phyloP scores from a whole-genome alignment of 2,329 filamentous ascomycete genomes.

The Aureobasidium namibiae region DNA sequence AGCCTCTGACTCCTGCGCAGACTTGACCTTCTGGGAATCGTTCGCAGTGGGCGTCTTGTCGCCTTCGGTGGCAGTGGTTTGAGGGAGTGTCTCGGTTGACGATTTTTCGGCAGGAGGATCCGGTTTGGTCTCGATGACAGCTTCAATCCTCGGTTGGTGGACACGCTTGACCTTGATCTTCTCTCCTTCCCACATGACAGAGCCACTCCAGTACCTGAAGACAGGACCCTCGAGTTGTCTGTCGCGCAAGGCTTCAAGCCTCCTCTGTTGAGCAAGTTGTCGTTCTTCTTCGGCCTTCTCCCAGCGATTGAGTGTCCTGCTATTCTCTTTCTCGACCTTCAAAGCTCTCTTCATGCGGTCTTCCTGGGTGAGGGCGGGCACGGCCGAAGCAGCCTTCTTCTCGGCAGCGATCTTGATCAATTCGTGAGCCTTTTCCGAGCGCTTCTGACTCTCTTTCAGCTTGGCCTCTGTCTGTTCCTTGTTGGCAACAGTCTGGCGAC shows the following conservation, averaged over 20 bases:
- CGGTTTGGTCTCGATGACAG: slow-evolving; percentile 16
- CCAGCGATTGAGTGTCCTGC: slow-evolving; percentile 87
- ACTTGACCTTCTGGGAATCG: neutral
- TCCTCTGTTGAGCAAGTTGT: slow-evolving; percentile 72
- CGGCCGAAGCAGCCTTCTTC: slow-evolving; percentile 17
- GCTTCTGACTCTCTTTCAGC: slow-evolving; percentile 63
- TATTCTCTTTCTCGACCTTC: slow-evolving; percentile 74
- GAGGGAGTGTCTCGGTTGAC: neutral
- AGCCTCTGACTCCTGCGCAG: neutral
- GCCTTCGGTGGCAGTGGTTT: neutral
- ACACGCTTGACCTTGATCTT: slow-evolving; percentile 52
- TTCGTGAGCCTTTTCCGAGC: slow-evolving; percentile 61
- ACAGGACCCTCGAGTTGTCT: slow-evolving; percentile 81
- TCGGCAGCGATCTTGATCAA: slow-evolving; percentile 55
- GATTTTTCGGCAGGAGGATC: slow-evolving; percentile 1
- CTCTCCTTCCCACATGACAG: slow-evolving; percentile 70
- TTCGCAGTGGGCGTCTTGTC: neutral
- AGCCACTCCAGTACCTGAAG: slow-evolving; percentile 88
- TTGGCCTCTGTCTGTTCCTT: slow-evolving; percentile 54
- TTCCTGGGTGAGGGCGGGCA: slow-evolving; percentile 45
- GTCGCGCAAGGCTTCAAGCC: slow-evolving; percentile 79
- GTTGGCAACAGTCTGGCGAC: slow-evolving; percentile 55
- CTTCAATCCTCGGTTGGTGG: slow-evolving; percentile 26
- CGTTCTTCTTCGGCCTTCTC: slow-evolving; percentile 86
- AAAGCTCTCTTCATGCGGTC: slow-evolving; percentile 76